Percentiles rank a stretch among this genome's conserved stretches.
These are phyloP conservation scores for Hippophae rhamnoides DNA, from an alignment of 306 rosid species.

Conservation along the genomic window DNA sequence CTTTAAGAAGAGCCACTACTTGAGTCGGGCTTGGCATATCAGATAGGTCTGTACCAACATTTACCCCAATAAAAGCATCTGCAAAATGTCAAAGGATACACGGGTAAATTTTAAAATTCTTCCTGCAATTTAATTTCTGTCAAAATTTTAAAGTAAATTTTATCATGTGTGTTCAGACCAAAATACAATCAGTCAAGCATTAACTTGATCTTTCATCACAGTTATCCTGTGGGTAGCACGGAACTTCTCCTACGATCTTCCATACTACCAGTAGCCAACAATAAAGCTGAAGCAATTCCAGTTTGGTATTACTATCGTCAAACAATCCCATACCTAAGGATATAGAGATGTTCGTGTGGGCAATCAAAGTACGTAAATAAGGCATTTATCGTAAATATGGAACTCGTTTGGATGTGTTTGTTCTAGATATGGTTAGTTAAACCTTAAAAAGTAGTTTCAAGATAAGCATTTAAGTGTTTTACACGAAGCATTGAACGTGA, in stretches of 20 bases:
- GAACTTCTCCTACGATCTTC: neutral
- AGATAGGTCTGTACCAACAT: conserved; percentile 76
- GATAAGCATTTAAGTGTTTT: no score
- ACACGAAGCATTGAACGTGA: no score
- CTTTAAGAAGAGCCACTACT: conserved; percentile 74
- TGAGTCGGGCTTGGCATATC: conserved; percentile 79
- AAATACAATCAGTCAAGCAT: neutral
- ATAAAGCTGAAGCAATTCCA: neutral
- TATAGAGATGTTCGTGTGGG: neutral
- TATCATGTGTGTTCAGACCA: neutral
- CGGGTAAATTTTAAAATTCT: conserved; percentile 1
- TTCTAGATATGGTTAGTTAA: neutral
- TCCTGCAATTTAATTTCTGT: neutral
- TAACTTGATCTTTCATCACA: neutral
- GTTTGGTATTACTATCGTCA: conserved; percentile 2
- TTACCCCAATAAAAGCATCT: conserved; percentile 81
- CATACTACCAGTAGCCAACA: neutral
- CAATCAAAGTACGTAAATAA: neutral
- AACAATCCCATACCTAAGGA: neutral
- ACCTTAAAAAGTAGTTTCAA: no score
- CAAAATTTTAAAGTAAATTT: neutral
- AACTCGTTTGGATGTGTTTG: neutral
- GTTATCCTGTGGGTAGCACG: neutral
- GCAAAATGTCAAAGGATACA: conserved; percentile 19
- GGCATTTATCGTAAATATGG: neutral